These are phyloP conservation scores for Protomyces gravidus DNA, from an alignment of 1,139 yeast genomes.

Conservation along the genomic window DNA sequence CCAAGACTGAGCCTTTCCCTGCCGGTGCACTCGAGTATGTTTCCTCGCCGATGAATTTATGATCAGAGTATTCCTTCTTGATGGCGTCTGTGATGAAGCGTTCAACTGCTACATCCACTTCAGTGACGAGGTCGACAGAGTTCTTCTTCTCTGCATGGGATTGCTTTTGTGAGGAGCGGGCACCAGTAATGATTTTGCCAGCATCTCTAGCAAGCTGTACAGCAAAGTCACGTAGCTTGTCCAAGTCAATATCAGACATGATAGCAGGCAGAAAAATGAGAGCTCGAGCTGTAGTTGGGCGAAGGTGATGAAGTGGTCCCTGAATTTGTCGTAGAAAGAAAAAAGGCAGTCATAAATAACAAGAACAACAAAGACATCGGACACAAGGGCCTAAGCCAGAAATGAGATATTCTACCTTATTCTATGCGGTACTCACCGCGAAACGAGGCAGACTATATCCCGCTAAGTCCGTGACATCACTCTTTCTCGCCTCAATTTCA, in stretches of 20 bases:
- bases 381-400: no score
- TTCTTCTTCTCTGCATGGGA: conserved; percentile 28
- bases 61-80: conserved; percentile 46
- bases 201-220: conserved; percentile 50
- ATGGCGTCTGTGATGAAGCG: conserved; percentile 45
- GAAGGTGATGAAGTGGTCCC: no score
- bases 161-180: conserved; percentile 34
- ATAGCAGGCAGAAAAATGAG: background rate
- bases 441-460: no score
- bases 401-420: no score
- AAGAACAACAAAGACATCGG: no score
- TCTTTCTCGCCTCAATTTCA: background rate
- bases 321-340: no score
- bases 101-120: conserved; percentile 55
- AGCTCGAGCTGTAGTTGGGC: background rate
- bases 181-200: conserved; percentile 47
- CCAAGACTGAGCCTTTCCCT: conserved; percentile 47
- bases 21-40: conserved; percentile 41
- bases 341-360: no score
- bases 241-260: conserved; percentile 38
- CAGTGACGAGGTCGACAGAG: conserved; percentile 57
- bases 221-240: conserved; percentile 45
- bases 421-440: no score
- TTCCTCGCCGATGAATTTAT: conserved; percentile 57
- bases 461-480: background rate